Base-by-base conservation (phyloP, 495 filamentous ascomycete genomes). In the Penicillium paxilli region DNA sequence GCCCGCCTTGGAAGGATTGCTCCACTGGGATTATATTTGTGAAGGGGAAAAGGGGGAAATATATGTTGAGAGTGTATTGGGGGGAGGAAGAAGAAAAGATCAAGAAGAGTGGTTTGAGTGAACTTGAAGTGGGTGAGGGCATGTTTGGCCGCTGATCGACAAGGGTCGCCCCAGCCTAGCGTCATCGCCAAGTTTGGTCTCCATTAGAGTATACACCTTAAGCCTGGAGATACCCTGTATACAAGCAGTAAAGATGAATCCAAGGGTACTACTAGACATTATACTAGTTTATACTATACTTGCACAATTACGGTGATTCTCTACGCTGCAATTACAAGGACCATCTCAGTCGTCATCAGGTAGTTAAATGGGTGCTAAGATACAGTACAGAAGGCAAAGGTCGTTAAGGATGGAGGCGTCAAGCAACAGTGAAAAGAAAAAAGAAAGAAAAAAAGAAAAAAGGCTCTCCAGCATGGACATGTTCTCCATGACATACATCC, bases 281-380 rank as follows among this genome's bases (percentile, higher is more conserved):
- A 59, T 40, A 26, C 21, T 14, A 19, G 44, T 23, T 23, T 38
- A 54, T 25, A 19, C 19, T 26, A 6, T 19, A 30, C 19, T 12
- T 49, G 16, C n/a, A n/a, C n/a, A n/a, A n/a, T n/a, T n/a, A n/a
- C n/a, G n/a, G n/a, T n/a, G n/a, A n/a, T n/a, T n/a, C n/a, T 28
- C 26, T 28, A 28, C 26, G 26, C 5, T 28, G 5, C 12, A 28
- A 22, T 41, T 32, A 49, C 26, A 7, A 40, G 37, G 37, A 23
- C 17, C 14, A 19, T 25, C 33, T 48, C 63, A 61, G 57, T 66
- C 60, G 49, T 67, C 59, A 64, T 67, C 64, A 65, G 61, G 62
- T 63, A 70, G 65, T 65, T 72, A 76, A 76, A 76, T 73, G 62
- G 62, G 70, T 65, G 71, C 71, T 76, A 76, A 76, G 71, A 72